phyloP scores from a whole-genome alignment of 2,329 filamentous ascomycete genomes.

The Neofusicoccum laricinum region DNA sequence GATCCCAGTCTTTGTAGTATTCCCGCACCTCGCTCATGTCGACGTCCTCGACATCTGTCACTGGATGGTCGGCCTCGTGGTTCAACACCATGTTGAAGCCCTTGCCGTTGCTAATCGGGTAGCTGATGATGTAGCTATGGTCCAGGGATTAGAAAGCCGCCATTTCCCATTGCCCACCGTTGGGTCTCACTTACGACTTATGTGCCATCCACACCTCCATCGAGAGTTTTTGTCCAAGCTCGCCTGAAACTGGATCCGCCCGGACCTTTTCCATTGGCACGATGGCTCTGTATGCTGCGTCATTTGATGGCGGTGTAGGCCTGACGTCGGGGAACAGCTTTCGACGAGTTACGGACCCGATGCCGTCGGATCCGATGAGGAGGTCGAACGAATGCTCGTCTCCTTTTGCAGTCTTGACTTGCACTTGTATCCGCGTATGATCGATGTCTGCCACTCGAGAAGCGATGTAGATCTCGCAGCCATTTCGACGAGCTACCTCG shows the following conservation, averaged over 20 bases:
- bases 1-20: conserved; percentile 46
- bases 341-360: conserved; percentile 39
- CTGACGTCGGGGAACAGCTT: conserved; percentile 40
- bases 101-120: conserved; percentile 44
- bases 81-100: conserved; percentile 48
- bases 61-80: conserved; percentile 39
- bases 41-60: conserved; percentile 36
- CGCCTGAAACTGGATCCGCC: conserved; percentile 40
- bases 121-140: conserved; percentile 43
- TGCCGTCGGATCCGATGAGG: conserved; percentile 42
- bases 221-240: conserved; percentile 38
- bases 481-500: conserved; percentile 37
- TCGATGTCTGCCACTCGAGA: conserved; percentile 36
- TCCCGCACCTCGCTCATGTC: conserved; percentile 43
- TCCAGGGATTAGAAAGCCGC: no score
- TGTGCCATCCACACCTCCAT: conserved; percentile 48
- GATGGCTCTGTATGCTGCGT: conserved; percentile 47
- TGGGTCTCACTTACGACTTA: conserved; percentile 19
- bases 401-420: conserved; percentile 30
- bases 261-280: conserved; percentile 44
- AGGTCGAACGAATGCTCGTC: conserved; percentile 33
- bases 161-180: not conserved
- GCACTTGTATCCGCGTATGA: conserved; percentile 26
- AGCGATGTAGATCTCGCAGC: conserved; percentile 38
- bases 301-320: conserved; percentile 39